phyloP scores from a whole-genome alignment of 2,329 filamentous ascomycete genomes.

The Aspergillus ustus region DNA sequence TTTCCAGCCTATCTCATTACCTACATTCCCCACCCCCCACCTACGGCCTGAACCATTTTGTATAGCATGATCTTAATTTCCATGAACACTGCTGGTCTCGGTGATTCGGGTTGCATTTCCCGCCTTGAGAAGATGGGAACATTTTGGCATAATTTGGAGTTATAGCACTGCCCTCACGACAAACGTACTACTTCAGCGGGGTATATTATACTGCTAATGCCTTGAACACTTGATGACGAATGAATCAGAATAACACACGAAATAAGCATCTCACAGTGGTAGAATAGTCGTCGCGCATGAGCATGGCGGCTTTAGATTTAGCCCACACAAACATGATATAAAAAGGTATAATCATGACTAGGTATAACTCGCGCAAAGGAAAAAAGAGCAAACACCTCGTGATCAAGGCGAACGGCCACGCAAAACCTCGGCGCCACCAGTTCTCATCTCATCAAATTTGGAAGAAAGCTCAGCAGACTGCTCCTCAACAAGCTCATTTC shows the following conservation, averaged over 20 bases:
- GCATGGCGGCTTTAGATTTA: background rate
- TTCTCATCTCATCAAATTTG: conserved; percentile 59
- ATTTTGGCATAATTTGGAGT: conserved; percentile 19
- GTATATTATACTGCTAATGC: conserved; percentile 20
- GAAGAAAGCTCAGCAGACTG: conserved; percentile 54
- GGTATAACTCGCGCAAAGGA: background rate
- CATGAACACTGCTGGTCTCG: conserved; percentile 27
- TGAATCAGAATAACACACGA: background rate
- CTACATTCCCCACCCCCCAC: background rate
- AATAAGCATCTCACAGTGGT: background rate
- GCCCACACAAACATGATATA: background rate
- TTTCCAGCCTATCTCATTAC: background rate
- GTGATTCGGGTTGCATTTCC: conserved; percentile 9
- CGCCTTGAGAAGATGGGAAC: background rate
- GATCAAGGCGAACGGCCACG: conserved; percentile 41
- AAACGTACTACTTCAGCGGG: conserved; percentile 3
- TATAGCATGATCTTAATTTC: background rate
- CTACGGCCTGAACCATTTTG: background rate
- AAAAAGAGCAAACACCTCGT: background rate
- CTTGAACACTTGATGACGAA: background rate
- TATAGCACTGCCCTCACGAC: background rate
- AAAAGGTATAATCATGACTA: background rate
- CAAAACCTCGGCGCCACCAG: conserved; percentile 58
- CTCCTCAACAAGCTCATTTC: conserved; percentile 56
- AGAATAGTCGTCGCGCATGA: background rate